Conservation (phyloP, 768 basidiomycete genomes). For the Trametes cinnabarina region DNA sequence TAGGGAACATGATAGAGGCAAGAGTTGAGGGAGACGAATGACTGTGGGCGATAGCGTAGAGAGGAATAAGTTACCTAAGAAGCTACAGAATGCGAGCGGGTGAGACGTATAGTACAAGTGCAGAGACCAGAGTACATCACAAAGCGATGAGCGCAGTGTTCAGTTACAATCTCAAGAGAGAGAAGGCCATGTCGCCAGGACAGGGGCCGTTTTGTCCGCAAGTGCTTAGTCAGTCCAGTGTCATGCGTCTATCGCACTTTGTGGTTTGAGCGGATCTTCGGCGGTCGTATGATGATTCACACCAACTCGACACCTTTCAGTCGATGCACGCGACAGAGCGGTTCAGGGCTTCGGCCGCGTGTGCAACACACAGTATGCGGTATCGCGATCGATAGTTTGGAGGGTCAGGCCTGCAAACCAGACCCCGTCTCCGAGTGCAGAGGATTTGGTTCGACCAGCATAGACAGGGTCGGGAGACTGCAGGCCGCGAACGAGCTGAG, state of each 20-base stretch:
- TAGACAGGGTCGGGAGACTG: neutral
- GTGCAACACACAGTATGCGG: slow-evolving; percentile 8
- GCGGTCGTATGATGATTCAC: neutral
- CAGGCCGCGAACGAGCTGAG: slow-evolving; percentile 5
- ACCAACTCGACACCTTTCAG: neutral
- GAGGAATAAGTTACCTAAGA: neutral
- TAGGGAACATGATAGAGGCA: neutral
- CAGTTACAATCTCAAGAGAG: neutral
- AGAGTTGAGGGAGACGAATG: neutral
- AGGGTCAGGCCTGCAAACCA: slow-evolving; percentile 4
- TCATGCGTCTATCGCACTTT: neutral
- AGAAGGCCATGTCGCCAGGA: neutral
- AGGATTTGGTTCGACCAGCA: neutral
- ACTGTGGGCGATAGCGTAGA: neutral
- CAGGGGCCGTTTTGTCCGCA: neutral
- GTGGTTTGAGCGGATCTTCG: neutral
- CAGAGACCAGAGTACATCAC: neutral
- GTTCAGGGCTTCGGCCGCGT: neutral
- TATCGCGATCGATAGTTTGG: neutral
- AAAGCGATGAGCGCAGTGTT: neutral
- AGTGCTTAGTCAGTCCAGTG: neutral
- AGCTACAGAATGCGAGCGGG: neutral
- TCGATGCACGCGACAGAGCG: neutral
- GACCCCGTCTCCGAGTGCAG: neutral
- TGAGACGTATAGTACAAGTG: neutral